Evolutionary conservation across 176 grass and related monocot genomes (phyloP).

Genomic region (maize (Zea mays)): DNA sequence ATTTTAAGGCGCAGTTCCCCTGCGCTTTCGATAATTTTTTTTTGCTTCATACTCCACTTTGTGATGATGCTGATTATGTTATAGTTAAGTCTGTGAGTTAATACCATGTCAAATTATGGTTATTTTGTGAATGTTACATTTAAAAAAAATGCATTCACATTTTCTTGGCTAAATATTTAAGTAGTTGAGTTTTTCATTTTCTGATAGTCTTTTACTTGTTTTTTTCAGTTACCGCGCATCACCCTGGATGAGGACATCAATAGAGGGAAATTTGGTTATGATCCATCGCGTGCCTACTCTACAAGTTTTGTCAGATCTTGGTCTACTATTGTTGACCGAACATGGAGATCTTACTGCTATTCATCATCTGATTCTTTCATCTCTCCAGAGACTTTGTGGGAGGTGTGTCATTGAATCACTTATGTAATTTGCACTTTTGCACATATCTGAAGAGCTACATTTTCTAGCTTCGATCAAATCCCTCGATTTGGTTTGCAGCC

Average conservation of each 20-base stretch:
- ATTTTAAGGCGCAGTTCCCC: too few relatives aligned
- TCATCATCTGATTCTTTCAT: constrained; percentile 53
- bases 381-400: constrained; percentile 84
- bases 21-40: too few relatives aligned
- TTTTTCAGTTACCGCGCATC: constrained; percentile 44
- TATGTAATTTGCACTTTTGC: constrained; percentile 13
- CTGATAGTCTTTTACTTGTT: constrained; percentile 12
- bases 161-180: constrained; percentile 30
- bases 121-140: background rate
- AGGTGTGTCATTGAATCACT: constrained; percentile 53
- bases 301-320: constrained; percentile 47
- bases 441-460: background rate
- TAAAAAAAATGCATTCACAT: background rate
- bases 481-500: background rate
- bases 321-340: constrained; percentile 29
- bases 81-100: constrained; percentile 8
- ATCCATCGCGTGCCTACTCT: constrained; percentile 35
- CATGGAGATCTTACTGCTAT: constrained; percentile 64
- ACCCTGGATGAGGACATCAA: constrained; percentile 52
- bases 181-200: constrained; percentile 15
- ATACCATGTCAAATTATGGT: background rate
- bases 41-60: background rate
- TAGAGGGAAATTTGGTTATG: constrained; percentile 42
- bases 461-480: constrained; percentile 13
- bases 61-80: background rate